Evolutionary conservation across 129 eudicot genomes (phyloP).

Genomic region (Helianthus annuus): HanXRQr2.0-SUNRISE NC_035437.2:177498618-177499117

Average conservation of each 20-base stretch:
- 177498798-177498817: slow-evolving; percentile 63
- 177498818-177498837: slow-evolving; percentile 46
- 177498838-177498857: slow-evolving; percentile 74
- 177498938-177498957: slow-evolving; percentile 69
- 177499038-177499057: background rate
- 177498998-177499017: background rate
- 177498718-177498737: background rate
- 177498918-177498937: slow-evolving; percentile 87
- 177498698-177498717: background rate
- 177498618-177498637: background rate
- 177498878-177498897: slow-evolving; percentile 72
- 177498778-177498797: slow-evolving; percentile 86
- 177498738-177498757: slow-evolving; percentile 87
- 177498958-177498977: background rate
- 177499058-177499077: slow-evolving; percentile 84
- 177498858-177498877: slow-evolving; percentile 83
- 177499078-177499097: slow-evolving; percentile 89
- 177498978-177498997: background rate
- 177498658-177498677: background rate
- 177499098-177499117: slow-evolving; percentile 80
- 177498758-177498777: slow-evolving; percentile 93
- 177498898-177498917: slow-evolving; percentile 86
- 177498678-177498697: background rate
- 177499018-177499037: background rate
- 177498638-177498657: background rate